Evolutionary conservation across 768 basidiomycete species (phyloP), one percentile per base, ranked within the genome.

Genomic region (Suillus ampliporus): DNA sequence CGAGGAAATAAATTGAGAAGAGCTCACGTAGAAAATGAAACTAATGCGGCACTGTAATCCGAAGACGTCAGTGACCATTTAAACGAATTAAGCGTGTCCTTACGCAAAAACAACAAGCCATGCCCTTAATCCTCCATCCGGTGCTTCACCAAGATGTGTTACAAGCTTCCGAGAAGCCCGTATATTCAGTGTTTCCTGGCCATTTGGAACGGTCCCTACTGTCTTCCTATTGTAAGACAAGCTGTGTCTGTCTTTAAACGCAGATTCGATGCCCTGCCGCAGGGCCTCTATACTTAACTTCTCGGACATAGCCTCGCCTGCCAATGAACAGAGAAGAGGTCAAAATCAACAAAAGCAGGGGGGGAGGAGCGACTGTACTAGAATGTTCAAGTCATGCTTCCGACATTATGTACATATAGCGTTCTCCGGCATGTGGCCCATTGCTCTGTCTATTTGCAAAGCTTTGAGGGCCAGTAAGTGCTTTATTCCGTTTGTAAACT

Each of bases 31-130:
- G 21, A 9, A 40, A 58, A 43, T 14, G 1, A 61, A 53, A 63
- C 44, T 31, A 14, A 21, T 68, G 75, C 61, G 63, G 82, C 75
- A 83, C 80, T 21, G 83, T 76, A 62, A 79, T 19, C 2, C 11
- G 11, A 79, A 4, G 76, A 74, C 26, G 72, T 74, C 56, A 72
- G 59, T 34, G 26, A 21, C 1, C 63, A 35, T 74, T 74, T 43
- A 7, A 57, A 53, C 41, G 13, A 23, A 54, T 43, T 10, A 15
- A 28, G 8, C 13, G 0, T 11, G 9, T 71, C 67, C 75, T 53
- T 10, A 68, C 75, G 47, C 73, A 46, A 75, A 17, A 5, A 75
- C 64, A 37, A 76, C 70, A 0, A 65, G 68, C 75, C 74, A 76
- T 4, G 74, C 74, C 31, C 72, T 74, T 31, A 70, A 17, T 19